A percentile compares a stretch with the other conserved stretches of the same genome.
Conservation (phyloP, 176 grass and related monocot species). For the Rhynchospora breviuscula region DNA sequence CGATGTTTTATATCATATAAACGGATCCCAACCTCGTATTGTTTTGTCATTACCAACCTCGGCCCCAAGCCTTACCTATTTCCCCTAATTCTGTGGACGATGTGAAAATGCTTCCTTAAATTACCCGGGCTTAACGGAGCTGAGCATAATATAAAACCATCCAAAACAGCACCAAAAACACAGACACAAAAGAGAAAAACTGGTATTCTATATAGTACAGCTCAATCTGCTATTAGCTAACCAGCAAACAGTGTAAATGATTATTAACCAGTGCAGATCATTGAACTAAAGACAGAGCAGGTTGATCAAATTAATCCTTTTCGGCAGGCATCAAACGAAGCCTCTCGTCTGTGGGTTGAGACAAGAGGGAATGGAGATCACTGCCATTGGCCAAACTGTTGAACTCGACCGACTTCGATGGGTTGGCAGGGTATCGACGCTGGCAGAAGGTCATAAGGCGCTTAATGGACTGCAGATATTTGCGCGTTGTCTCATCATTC, state of each 20-base stretch:
- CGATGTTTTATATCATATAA: too few species aligned
- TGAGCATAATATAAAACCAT: background rate
- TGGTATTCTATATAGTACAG: background rate
- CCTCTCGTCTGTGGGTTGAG: slow-evolving; percentile 44
- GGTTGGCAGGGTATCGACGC: slow-evolving; percentile 58
- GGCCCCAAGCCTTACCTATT: background rate
- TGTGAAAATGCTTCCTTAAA: background rate
- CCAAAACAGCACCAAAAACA: background rate
- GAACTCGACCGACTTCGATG: slow-evolving; percentile 89
- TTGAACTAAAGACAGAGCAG: background rate
- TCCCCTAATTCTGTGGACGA: background rate
- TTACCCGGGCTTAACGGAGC: background rate
- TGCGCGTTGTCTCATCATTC: slow-evolving; percentile 89
- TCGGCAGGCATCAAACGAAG: slow-evolving; percentile 48
- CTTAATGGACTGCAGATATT: slow-evolving; percentile 85
- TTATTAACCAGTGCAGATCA: background rate
- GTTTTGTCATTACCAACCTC: background rate
- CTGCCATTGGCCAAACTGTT: slow-evolving; percentile 93
- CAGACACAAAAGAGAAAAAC: background rate
- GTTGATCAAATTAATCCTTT: slow-evolving; percentile 23
- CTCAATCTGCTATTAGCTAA: background rate
- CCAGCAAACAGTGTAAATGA: background rate
- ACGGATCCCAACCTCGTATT: background rate
- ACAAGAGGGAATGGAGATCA: slow-evolving; percentile 70
- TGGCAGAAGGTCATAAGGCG: slow-evolving; percentile 86